Evolutionary conservation across 192 early-diverging fungal species (phyloP).

Genomic region (Linnemannia schmuckeri): DNA sequence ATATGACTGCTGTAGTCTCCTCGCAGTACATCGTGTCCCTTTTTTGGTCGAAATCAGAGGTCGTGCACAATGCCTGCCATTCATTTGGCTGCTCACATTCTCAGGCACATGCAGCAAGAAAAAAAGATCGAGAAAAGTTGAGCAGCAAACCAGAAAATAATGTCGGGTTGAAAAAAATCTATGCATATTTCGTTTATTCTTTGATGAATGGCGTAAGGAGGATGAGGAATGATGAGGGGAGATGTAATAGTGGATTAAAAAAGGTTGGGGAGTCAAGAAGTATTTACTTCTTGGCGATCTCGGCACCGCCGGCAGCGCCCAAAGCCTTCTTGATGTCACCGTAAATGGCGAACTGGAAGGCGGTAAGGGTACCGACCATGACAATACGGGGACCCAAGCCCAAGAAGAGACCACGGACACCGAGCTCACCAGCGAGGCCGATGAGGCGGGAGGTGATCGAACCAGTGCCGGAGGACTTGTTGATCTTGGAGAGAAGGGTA

Average conservation of each 20-base stretch:
- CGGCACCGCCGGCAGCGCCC: slow-evolving; percentile 70
- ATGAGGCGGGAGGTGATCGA: slow-evolving; percentile 69
- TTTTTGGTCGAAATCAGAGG: background rate
- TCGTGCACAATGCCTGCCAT: background rate
- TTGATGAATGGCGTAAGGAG: background rate
- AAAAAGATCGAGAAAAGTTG: background rate
- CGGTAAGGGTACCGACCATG: slow-evolving; percentile 77
- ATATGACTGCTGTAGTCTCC: background rate
- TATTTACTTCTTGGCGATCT: slow-evolving; percentile 54
- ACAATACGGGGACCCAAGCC: slow-evolving; percentile 78
- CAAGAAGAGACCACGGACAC: slow-evolving; percentile 71
- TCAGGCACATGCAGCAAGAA: background rate
- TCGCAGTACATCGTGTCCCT: background rate
- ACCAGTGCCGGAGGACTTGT: slow-evolving; percentile 77
- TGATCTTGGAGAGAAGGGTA: slow-evolving; percentile 79
- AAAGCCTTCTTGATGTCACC: slow-evolving; percentile 71
- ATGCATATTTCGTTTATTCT: slow-evolving; percentile 11
- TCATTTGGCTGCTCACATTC: background rate
- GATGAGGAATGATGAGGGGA: background rate
- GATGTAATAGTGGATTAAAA: background rate
- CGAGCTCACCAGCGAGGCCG: slow-evolving; percentile 65
- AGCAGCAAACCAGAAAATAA: background rate
- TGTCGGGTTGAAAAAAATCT: slow-evolving; percentile 7
- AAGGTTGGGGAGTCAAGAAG: background rate
- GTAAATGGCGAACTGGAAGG: slow-evolving; percentile 78